Conservation (phyloP, 2,329 filamentous ascomycete species). For the Exophiala spinifera region DNA sequence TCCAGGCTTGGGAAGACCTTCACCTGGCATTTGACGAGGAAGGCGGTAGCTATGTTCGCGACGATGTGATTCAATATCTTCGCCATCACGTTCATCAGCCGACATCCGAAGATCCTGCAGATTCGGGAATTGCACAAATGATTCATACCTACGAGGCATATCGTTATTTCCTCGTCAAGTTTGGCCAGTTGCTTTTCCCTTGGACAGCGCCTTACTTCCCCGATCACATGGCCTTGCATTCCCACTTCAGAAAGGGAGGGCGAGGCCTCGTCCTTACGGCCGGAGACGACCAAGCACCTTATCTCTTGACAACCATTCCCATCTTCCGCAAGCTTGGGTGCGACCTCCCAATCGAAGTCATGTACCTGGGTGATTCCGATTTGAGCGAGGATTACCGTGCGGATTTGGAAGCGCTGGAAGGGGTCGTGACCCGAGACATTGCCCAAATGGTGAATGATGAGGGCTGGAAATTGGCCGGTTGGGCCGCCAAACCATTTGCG, state of each 20-base stretch:
- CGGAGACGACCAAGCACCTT: conserved; percentile 44
- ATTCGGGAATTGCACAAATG: conserved; percentile 32
- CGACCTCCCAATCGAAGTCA: conserved; percentile 29
- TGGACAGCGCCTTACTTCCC: conserved; percentile 42
- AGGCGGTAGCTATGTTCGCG: conserved; percentile 40
- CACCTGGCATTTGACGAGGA: conserved; percentile 30
- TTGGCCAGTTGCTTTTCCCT: conserved; percentile 37
- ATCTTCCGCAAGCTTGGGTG: conserved; percentile 29
- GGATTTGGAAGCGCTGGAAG: conserved; percentile 42
- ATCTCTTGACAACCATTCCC: conserved; percentile 43
- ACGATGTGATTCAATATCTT: conserved; percentile 42
- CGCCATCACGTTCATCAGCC: conserved; percentile 29
- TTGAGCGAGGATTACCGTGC: conserved; percentile 43
- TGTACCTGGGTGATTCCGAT: conserved; percentile 43
- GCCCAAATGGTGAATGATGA: conserved; percentile 44
- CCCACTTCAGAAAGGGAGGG: conserved; percentile 42
- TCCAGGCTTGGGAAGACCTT: conserved; percentile 40
- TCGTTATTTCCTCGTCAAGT: conserved; percentile 40
- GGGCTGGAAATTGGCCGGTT: conserved; percentile 46
- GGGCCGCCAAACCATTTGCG: conserved; percentile 49
- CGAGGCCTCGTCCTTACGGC: conserved; percentile 46
- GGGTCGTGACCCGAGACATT: conserved; percentile 46
- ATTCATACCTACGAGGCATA: conserved; percentile 45
- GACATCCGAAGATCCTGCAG: conserved; percentile 16
- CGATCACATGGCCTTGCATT: conserved; percentile 45